A percentile compares a stretch with the other conserved stretches of the same genome.
phyloP scores from a whole-genome alignment of 1,284 basidiomycete genomes.

The Leccinum variabile region DNA sequence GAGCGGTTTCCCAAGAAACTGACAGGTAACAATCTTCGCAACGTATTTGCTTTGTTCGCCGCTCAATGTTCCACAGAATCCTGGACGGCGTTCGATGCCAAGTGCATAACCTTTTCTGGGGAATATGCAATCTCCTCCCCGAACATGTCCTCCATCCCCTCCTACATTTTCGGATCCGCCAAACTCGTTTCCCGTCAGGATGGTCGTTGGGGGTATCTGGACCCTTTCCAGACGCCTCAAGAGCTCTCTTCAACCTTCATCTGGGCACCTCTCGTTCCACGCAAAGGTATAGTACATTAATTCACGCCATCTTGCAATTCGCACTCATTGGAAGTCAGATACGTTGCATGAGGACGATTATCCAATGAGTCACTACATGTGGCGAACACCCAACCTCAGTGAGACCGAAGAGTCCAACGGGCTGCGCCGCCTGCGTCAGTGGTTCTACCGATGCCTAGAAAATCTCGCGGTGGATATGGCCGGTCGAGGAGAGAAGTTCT shows the following conservation, averaged over 20 bases:
- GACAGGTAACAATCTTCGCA: too few species aligned
- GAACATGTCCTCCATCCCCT: neutral
- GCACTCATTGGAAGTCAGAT: neutral
- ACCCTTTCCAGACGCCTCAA: neutral
- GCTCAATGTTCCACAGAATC: too few species aligned
- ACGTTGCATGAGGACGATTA: too few species aligned
- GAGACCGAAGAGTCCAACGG: neutral
- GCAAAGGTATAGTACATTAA: neutral
- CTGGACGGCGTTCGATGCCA: neutral
- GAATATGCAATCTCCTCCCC: neutral
- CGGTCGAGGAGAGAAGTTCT: neutral
- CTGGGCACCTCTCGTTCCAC: neutral
- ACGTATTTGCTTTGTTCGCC: too few species aligned
- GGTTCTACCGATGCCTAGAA: neutral
- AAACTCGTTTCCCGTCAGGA: neutral
- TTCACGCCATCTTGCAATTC: neutral
- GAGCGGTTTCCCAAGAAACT: too few species aligned
- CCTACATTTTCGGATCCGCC: neutral
- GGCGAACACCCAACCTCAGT: neutral
- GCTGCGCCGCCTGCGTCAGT: neutral
- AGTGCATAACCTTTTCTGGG: neutral
- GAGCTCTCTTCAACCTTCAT: neutral
- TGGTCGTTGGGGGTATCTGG: neutral
- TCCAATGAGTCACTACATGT: neutral
- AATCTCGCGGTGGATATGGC: neutral